These are phyloP conservation scores for Cryptomeria japonica DNA, from an alignment of 75 land plant species.

Conservation along the genomic window DNA sequence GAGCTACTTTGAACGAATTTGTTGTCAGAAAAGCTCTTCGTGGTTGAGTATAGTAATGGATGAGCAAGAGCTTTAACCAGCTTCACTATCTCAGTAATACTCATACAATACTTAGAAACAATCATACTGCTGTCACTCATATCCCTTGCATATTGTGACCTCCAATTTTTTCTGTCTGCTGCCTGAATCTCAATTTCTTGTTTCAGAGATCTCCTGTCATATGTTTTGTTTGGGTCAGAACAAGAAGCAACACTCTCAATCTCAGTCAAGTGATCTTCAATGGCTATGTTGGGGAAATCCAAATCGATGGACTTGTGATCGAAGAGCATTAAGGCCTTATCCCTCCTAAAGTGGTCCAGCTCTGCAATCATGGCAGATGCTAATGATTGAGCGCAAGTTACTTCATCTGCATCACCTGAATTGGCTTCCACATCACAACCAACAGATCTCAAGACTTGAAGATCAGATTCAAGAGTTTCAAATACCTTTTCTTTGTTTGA, in stretches of 20 bases:
- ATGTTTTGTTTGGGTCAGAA: not conserved
- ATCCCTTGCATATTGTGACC: not conserved
- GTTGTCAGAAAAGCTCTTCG: not conserved
- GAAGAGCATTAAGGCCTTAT: not conserved
- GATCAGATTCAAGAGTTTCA: not conserved
- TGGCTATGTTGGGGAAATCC: not conserved
- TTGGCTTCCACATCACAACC: not conserved
- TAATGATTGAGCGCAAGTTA: conserved; percentile 21
- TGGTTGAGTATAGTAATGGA: not conserved
- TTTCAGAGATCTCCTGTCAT: not conserved
- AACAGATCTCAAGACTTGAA: not conserved
- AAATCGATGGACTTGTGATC: not conserved
- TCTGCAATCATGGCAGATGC: conserved; percentile 34
- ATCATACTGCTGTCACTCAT: not conserved
- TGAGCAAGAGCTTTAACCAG: conserved; percentile 8
- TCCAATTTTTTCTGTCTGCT: not conserved
- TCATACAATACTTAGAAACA: not conserved
- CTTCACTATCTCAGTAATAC: conserved; percentile 8
- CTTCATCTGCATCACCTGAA: conserved; percentile 13
- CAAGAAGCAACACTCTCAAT: not conserved
- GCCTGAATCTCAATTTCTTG: conserved; percentile 2
- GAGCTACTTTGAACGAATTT: not conserved
- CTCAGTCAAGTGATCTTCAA: not conserved
- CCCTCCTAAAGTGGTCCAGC: conserved; percentile 20
- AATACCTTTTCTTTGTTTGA: no score